Conservation (phyloP, 1,284 basidiomycete species). For the Pterula multifida region DNA sequence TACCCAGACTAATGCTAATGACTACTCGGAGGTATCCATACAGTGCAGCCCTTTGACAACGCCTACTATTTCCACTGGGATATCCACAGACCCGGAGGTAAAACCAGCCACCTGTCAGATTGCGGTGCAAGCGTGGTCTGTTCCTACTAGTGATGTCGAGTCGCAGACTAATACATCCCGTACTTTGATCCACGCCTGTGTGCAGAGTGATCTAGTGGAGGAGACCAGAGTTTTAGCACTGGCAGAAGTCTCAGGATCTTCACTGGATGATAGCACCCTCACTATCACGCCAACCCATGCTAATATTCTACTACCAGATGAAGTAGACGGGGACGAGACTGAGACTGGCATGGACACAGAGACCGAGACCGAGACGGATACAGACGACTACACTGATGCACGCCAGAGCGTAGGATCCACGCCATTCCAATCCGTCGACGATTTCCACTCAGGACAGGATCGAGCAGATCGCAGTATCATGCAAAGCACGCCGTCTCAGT, state of each 20-base stretch:
- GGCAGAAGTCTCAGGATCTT: neutral
- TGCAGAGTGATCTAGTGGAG: neutral
- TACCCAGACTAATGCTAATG: neutral
- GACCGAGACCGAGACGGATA: slow-evolving; percentile 55
- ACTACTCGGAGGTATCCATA: neutral
- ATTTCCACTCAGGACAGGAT: slow-evolving; percentile 33
- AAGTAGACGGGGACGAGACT: slow-evolving; percentile 40
- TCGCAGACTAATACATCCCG: neutral
- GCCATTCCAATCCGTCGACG: slow-evolving; percentile 32
- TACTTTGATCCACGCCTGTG: neutral
- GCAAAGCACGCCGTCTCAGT: slow-evolving; percentile 11
- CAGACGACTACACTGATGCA: slow-evolving; percentile 77
- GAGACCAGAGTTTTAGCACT: neutral
- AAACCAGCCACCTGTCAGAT: neutral
- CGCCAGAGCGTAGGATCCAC: slow-evolving; percentile 58
- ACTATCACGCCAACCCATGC: slow-evolving; percentile 1
- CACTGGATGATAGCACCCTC: neutral
- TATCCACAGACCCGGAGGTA: neutral
- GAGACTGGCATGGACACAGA: slow-evolving; percentile 29
- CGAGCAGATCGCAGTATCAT: neutral
- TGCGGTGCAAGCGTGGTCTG: neutral
- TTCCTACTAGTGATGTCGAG: neutral
- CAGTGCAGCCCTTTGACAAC: neutral
- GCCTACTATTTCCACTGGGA: neutral
- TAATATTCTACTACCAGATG: neutral